These are phyloP conservation scores for Coprinellus aureogranulatus DNA, from an alignment of 768 basidiomycete species.

Conservation along the genomic window DNA sequence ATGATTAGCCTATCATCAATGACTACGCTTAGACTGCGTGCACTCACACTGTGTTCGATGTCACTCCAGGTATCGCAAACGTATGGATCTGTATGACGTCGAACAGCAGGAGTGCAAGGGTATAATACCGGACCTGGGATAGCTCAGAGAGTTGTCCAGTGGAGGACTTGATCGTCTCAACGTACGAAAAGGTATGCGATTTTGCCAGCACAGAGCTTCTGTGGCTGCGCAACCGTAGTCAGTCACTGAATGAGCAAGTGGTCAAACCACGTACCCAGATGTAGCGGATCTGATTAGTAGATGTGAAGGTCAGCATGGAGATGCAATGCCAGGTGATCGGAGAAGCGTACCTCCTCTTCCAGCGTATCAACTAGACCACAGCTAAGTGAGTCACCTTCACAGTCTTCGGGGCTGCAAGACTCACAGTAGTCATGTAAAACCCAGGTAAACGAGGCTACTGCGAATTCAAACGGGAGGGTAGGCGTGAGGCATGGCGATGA, in stretches of 20 bases:
- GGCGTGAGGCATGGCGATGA: too few species aligned
- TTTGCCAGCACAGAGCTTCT: background rate
- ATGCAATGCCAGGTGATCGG: background rate
- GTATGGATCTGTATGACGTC: slow-evolving; percentile 46
- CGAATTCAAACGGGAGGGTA: background rate
- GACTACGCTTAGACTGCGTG: background rate
- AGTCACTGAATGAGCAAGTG: background rate
- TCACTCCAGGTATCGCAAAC: slow-evolving; percentile 27
- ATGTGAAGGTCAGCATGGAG: too few species aligned
- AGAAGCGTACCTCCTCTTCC: background rate
- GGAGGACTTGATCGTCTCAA: background rate
- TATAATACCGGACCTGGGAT: slow-evolving; percentile 46
- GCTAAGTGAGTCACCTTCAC: background rate
- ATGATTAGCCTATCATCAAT: background rate
- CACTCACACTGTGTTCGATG: background rate
- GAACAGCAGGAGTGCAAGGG: slow-evolving; percentile 41
- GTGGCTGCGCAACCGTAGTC: background rate
- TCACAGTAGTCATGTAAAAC: slow-evolving; percentile 25
- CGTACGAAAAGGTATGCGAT: background rate
- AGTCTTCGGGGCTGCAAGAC: background rate
- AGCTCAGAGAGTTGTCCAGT: background rate
- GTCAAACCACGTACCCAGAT: background rate
- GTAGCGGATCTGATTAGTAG: background rate
- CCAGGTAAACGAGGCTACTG: slow-evolving; percentile 22
- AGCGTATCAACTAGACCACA: background rate